phyloP scores from a whole-genome alignment of 768 basidiomycete species.

The Chalciporus piperatus region DNA sequence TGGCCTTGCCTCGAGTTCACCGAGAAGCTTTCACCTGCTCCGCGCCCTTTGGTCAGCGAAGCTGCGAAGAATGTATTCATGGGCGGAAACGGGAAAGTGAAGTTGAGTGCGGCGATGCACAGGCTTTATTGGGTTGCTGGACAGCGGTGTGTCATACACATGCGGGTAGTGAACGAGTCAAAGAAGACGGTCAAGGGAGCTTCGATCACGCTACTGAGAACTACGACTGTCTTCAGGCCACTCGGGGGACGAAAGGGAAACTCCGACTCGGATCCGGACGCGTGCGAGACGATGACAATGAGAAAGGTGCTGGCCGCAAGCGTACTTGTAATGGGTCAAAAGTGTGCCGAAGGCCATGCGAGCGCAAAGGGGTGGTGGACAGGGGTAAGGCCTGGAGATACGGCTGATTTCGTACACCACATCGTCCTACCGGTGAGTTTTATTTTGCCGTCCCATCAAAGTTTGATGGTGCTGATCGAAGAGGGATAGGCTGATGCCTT shows the following conservation, averaged over 20 bases:
- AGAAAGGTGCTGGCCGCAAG: slow-evolving; percentile 65
- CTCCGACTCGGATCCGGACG: slow-evolving; percentile 45
- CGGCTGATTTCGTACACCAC: slow-evolving; percentile 62
- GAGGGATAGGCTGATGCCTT: slow-evolving; percentile 59
- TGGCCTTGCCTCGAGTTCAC: slow-evolving; percentile 73
- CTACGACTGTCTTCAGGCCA: slow-evolving; percentile 64
- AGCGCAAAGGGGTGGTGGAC: slow-evolving; percentile 91
- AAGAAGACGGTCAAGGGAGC: slow-evolving; percentile 65
- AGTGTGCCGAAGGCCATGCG: slow-evolving; percentile 61
- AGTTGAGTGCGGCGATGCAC: slow-evolving; percentile 63
- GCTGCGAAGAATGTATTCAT: slow-evolving; percentile 55
- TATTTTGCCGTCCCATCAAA: slow-evolving; percentile 1
- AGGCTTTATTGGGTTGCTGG: slow-evolving; percentile 82
- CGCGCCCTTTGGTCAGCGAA: slow-evolving; percentile 56
- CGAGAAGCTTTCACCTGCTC: slow-evolving; percentile 55
- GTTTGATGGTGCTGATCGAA: slow-evolving; percentile 3
- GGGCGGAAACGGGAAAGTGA: slow-evolving; percentile 64
- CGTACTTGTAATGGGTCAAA: slow-evolving; percentile 62
- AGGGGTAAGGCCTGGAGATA: slow-evolving; percentile 65
- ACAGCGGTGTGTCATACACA: slow-evolving; percentile 65
- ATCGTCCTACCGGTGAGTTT: slow-evolving; percentile 73
- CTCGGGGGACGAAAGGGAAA: slow-evolving; percentile 30
- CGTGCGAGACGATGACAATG: slow-evolving; percentile 59
- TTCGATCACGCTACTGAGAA: slow-evolving; percentile 60
- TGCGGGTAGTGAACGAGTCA: slow-evolving; percentile 66